Base-by-base conservation (phyloP, 2,329 filamentous ascomycete genomes). In the Talaromyces sp. region DNA sequence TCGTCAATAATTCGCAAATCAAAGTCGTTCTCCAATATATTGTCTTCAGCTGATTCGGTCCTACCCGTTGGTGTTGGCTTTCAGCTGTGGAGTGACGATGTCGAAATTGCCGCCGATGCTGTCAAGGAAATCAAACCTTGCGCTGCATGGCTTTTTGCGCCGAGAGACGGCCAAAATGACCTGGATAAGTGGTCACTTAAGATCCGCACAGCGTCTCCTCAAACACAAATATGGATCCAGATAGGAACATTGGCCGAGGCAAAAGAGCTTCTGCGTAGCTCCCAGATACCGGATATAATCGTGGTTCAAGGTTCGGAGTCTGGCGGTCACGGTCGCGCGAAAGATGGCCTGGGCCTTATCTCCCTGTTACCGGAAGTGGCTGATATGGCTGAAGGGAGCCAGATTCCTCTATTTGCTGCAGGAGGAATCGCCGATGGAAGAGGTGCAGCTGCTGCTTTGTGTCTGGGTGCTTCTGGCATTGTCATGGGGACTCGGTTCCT, bases 401-500 rank as follows among this genome's bases (percentile, higher is more conserved):
- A 70, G 10, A 81, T 84, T 1, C 75, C 81, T 0, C 67, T 86
- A 0, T 65, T 87, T 14, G 84, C 83, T 1, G 83, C 84, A 0
- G 84, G 84, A 3, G 84, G 84, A 0, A 81, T 87, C 31, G 76
- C 78, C 0, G 84, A 87, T 65, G 83, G 83, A 0, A 74, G 83
- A 22, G 83, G 83, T 0, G 75, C 81, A 0, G 82, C 81, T 7
- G 83, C 84, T 0, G 81, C 82, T 1, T 72, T 86, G 13, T 73
- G 78, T 1, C 76, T 87, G 0, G 85, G 85, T 0, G 84, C 85
- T 0, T 73, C 77, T 0, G 88, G 85, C 0, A 80, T 83, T 0
- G 85, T 81, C 0, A 81, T 91, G 79, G 89, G 89, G 0, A 90
- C 88, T 0, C 81, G 87, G 8, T 87, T 89, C 64, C 79, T 91